Evolutionary conservation across 176 grass and related monocot genomes (phyloP).

Genomic region (Avena atlantica): DNA sequence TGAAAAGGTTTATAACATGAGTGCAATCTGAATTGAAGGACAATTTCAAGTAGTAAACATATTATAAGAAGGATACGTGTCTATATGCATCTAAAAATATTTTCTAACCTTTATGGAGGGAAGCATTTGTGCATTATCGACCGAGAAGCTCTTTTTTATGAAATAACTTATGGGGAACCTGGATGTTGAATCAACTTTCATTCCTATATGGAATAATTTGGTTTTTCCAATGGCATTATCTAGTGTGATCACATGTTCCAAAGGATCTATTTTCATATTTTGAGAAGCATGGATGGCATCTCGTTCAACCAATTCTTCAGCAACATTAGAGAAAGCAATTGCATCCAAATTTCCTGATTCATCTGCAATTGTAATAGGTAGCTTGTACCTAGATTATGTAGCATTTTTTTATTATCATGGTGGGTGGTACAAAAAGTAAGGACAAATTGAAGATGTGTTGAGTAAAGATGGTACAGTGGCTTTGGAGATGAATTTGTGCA

Average conservation of each 20-base stretch:
- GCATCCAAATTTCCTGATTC: neutral
- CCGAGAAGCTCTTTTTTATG: neutral
- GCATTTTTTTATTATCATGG: no score
- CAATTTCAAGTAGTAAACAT: no score
- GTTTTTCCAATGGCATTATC: neutral
- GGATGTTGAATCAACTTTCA: neutral
- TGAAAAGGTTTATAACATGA: neutral
- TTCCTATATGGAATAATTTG: neutral
- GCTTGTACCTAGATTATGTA: neutral
- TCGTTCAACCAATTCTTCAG: neutral
- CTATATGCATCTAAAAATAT: no score
- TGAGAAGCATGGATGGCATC: neutral
- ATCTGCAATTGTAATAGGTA: neutral
- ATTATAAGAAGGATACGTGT: neutral
- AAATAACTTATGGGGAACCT: neutral
- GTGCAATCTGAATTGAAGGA: no score
- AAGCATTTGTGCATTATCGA: neutral
- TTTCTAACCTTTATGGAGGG: neutral
- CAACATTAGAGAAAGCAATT: neutral
- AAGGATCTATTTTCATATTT: neutral
- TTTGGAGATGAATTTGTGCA: neutral
- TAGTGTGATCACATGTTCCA: neutral
- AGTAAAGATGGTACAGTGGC: neutral
- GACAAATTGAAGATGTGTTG: neutral
- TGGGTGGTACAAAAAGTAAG: neutral